Conservation (phyloP, 106 monocot species). For the Dioscorea alata region DNA sequence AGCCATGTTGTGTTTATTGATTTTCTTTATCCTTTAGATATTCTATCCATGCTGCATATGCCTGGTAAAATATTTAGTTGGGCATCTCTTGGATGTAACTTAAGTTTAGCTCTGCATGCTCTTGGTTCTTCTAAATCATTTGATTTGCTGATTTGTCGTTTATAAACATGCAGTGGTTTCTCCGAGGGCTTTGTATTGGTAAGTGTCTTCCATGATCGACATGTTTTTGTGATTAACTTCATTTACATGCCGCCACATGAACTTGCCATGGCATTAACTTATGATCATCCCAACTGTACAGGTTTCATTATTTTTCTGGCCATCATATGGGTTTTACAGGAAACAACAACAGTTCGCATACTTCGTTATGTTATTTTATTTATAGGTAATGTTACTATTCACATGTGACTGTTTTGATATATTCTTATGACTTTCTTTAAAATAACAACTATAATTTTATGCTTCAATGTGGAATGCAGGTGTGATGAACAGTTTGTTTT, state of each 20-base stretch:
- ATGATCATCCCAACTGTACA: slow-evolving; percentile 9
- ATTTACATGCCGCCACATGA: neutral
- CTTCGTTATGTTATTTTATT: slow-evolving; percentile 78
- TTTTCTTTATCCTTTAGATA: neutral
- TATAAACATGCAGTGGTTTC: slow-evolving; percentile 46
- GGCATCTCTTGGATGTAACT: neutral
- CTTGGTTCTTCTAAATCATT: neutral
- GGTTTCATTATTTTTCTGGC: slow-evolving; percentile 99
- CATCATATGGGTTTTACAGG: slow-evolving; percentile 97
- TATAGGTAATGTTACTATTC: slow-evolving; percentile 37
- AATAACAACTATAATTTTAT: neutral
- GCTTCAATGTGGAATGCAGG: slow-evolving; percentile 30
- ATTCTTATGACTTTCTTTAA: too few species aligned
- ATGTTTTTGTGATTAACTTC: neutral
- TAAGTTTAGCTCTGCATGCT: too few species aligned
- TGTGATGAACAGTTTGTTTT: slow-evolving; percentile 87
- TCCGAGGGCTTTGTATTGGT: slow-evolving; percentile 77
- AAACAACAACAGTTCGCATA: slow-evolving; percentile 52
- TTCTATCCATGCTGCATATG: neutral
- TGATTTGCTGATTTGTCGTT: neutral
- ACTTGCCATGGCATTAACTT: neutral
- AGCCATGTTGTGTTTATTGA: neutral
- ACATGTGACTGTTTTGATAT: too few species aligned
- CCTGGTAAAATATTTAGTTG: too few species aligned
- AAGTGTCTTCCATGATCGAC: slow-evolving; percentile 6